Evolutionary conservation across 805 yeast genomes (phyloP), one percentile per base, ranked within the genome.

Genomic region (Kuraishia cidri): DNA sequence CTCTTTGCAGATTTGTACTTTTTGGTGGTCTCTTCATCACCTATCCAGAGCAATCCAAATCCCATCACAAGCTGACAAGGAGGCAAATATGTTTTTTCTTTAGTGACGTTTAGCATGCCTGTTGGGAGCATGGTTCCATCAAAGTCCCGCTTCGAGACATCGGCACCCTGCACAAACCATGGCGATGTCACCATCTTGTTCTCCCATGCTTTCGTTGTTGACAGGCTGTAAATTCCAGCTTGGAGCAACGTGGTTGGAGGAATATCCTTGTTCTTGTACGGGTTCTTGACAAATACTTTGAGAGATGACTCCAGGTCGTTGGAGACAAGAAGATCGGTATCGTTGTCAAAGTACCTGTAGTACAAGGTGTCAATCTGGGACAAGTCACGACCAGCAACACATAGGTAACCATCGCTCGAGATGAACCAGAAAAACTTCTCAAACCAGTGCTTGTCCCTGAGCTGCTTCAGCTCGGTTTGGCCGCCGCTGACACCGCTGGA

Each of bases 401-500:
- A 82, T 31, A 92, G 58, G 48, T 82, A 87, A 0, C 92, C 88
- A 49, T 90, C 97, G 42, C 79, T 76, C 0, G 96, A 73, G n/a
- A 88, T 64, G 48, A 92, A 92, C 98, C 98, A 92, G 47, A 68
- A 75, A 54, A 79, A 90, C 54, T 90, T 92, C 51, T 92, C 98
- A 60, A 92, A 92, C 84, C 96, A 88, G 50, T 65, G 79, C 30
- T 85, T 86, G 4, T 72, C 64, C 30, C 97, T 69, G 21, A 82
- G 60, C 24, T 71, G 75, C 39, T 72, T 77, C 36, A 80, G 58
- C 18, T 48, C 57, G 15, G 45, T 41, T 10, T 33, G 24, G 7
- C 28, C 26, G n/a, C 26, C 26, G n/a, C 16, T 31, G 6, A 60
- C 50, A 18, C 63, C 68, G 31, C 44, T 43, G 8, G 50, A 37